Evolutionary conservation across 495 filamentous ascomycete genomes (phyloP).

Genomic region (Lentithecium fluviatile): DNA sequence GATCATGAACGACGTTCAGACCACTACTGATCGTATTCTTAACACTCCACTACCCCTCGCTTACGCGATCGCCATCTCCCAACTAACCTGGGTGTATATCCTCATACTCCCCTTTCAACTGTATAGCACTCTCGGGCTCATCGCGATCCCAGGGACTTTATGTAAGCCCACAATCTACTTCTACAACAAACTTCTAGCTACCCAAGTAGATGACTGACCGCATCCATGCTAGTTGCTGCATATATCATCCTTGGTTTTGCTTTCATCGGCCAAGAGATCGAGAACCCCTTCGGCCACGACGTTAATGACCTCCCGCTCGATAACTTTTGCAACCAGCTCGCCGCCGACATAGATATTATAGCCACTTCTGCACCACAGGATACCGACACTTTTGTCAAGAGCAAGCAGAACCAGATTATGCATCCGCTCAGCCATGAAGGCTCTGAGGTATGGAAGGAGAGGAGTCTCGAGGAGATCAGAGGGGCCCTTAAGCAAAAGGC

Average conservation of each 20-base stretch:
- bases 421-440: too few species aligned
- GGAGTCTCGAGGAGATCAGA: too few species aligned
- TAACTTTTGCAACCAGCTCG: constrained; percentile 68
- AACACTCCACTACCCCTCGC: constrained; percentile 79
- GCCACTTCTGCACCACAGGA: neutral
- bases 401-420: too few species aligned
- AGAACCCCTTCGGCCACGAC: constrained; percentile 83
- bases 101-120: constrained; percentile 81
- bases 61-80: constrained; percentile 78
- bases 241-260: constrained; percentile 81
- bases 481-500: too few species aligned
- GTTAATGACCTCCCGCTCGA: constrained; percentile 83
- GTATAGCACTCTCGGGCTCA: constrained; percentile 56
- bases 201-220: too few species aligned
- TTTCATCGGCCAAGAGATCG: constrained; percentile 70
- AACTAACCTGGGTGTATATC: constrained; percentile 85
- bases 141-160: constrained; percentile 79
- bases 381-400: too few species aligned
- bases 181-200: too few species aligned
- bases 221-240: constrained; percentile 44
- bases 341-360: constrained; percentile 70
- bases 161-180: constrained; percentile 7
- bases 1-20: constrained; percentile 66
- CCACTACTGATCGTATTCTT: constrained; percentile 72
- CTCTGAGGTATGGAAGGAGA: too few species aligned